Base-by-base conservation (phyloP, 2,329 filamentous ascomycete genomes). In the Epicoccum nigrum region DNA sequence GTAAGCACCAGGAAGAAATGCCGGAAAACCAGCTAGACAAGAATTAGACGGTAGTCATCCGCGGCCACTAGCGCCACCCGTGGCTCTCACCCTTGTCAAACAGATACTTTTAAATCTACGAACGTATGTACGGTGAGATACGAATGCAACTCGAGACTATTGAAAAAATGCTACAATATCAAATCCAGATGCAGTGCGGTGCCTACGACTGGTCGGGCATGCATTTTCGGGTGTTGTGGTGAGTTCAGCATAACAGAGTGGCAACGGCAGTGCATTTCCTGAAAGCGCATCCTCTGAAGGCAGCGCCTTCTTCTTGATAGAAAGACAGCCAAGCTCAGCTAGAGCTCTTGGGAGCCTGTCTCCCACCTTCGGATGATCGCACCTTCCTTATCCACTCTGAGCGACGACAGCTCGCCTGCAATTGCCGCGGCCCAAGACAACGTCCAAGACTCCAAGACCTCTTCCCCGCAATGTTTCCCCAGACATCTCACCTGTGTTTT, bases 401-500 rank as follows among this genome's bases (percentile, higher is more conserved):
- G 37, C 31, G 46, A 46, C 38, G 20, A 33, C 16, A 33, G 13
- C 28, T 44, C 33, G 44, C 34, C 23, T 48, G 39, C 39, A 44
- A 53, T 40, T 52, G 44, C 50, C 50, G 50, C 44, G 44, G 40
- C 44, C 53, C 52, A 54, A 49, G 46, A 53, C 50, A 28, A 40
- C n/a, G 11, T 42, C 56, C 54, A 59, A 56, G 51, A 54, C 20
- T 35, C 48, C 56, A 56, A 59, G 54, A 49, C 39, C 30, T 45
- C 33, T 56, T 59, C 56, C 56, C 56, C 56, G 56, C 56, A 56
- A 52, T 44, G 33, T 46, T 48, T 46, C 33, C 54, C 51, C 54
- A 45, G 46, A 47, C 32, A 38, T 41, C 38, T 31, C 27, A 48
- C 56, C 25, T 39, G 27, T 32, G 38, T 27, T 13, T 37, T 31